Conservation (phyloP, 768 basidiomycete species). For the Mycena alexandri region DNA sequence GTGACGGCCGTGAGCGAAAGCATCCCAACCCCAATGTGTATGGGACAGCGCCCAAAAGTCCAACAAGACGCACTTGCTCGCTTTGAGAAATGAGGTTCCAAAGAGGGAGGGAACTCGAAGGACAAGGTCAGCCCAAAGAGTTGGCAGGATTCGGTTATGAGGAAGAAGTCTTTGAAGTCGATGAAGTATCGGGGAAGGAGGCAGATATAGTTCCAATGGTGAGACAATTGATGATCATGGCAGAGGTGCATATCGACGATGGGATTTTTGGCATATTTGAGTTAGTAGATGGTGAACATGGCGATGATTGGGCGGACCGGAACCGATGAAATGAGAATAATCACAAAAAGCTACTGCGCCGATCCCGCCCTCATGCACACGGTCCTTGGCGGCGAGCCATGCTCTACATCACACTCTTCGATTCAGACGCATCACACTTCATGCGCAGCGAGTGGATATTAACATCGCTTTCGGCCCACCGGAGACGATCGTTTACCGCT, state of each 20-base stretch:
- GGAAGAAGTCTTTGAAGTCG: slow-evolving; percentile 1
- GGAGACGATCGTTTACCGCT: slow-evolving; percentile 1
- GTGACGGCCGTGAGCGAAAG: not conserved
- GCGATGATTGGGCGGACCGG: slow-evolving; percentile 5
- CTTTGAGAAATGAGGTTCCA: slow-evolving; percentile 8
- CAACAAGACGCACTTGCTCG: slow-evolving; percentile 2
- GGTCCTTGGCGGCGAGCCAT: slow-evolving; percentile 11
- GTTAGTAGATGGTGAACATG: slow-evolving; percentile 4
- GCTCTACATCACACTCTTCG: slow-evolving; percentile 7
- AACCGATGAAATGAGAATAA: not conserved
- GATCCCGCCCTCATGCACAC: slow-evolving; percentile 11
- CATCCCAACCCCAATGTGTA: slow-evolving; percentile 3
- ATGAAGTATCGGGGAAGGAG: not conserved
- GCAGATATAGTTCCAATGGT: not conserved
- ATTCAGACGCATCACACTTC: not conserved
- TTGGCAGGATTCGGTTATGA: not conserved
- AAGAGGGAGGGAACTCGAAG: not conserved
- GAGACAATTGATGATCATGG: slow-evolving; percentile 2
- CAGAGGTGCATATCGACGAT: slow-evolving; percentile 1
- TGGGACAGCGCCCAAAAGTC: not conserved
- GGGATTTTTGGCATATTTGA: slow-evolving; percentile 4
- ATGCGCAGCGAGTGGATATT: too few species aligned
- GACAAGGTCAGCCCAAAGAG: slow-evolving; percentile 1
- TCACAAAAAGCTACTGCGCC: too few species aligned
- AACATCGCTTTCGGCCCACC: not conserved